These are phyloP conservation scores for Breynia disticha DNA, from an alignment of 441 rosid species.

Conservation along the genomic window DNA sequence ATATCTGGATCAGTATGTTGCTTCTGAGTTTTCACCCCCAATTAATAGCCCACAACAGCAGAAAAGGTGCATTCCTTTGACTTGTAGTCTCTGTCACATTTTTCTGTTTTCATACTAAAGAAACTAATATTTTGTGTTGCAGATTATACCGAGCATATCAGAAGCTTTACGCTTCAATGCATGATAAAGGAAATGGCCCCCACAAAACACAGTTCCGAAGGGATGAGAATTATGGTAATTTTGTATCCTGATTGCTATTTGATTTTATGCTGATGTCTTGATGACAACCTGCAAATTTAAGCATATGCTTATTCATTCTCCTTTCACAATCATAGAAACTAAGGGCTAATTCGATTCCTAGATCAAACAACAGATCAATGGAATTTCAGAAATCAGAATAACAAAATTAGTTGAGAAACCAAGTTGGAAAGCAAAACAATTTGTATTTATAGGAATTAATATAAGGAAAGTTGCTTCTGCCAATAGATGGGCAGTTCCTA, in stretches of 20 bases:
- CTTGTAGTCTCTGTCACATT: neutral
- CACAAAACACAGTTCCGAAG: conserved; percentile 97
- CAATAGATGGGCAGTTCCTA: neutral
- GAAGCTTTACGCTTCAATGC: conserved; percentile 84
- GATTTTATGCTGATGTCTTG: neutral
- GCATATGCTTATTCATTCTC: neutral
- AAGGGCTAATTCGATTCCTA: neutral
- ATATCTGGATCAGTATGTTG: conserved; percentile 81
- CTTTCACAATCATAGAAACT: neutral
- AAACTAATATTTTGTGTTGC: conserved; percentile 25
- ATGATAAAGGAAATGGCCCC: conserved; percentile 67
- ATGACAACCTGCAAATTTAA: neutral
- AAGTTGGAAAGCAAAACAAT: neutral
- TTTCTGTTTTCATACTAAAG: neutral
- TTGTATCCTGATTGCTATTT: neutral
- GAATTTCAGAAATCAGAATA: neutral
- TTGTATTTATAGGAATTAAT: too few species aligned
- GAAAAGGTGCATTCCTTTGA: conserved; percentile 42
- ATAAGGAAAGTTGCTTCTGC: neutral
- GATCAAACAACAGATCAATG: neutral
- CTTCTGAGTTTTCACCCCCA: conserved; percentile 88
- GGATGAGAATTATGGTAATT: conserved; percentile 80
- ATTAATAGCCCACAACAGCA: conserved; percentile 61
- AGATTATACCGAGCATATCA: conserved; percentile 94
- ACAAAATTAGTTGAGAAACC: neutral